Evolutionary conservation across 2,329 filamentous ascomycete species (phyloP).

Genomic region (Eutypella sp.): DNA sequence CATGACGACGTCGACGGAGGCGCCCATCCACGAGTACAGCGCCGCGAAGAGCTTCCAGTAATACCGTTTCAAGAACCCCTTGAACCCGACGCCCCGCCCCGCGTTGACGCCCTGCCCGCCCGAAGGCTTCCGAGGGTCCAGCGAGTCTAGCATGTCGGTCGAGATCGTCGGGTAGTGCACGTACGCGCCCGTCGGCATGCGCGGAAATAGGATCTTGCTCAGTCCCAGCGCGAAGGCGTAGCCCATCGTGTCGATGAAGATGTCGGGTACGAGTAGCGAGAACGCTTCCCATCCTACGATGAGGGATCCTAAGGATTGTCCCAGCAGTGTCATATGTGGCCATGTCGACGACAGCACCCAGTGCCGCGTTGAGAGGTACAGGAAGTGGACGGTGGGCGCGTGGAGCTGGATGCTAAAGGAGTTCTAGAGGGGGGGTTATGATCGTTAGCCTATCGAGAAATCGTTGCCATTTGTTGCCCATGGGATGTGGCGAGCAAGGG

Average conservation of each 20-base stretch:
- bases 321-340: constrained; percentile 86
- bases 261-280: constrained; percentile 82
- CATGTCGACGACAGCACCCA: constrained; percentile 84
- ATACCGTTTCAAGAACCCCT: constrained; percentile 65
- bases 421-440: constrained; percentile 42
- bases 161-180: constrained; percentile 98
- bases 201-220: constrained; percentile 73
- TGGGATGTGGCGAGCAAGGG: not conserved
- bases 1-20: constrained; percentile 88
- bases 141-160: constrained; percentile 89
- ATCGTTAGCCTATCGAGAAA: not conserved
- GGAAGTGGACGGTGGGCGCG: constrained; percentile 74
- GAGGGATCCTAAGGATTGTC: constrained; percentile 88
- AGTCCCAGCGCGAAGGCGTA: constrained; percentile 88
- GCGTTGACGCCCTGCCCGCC: constrained; percentile 74
- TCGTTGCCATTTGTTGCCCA: no score
- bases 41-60: constrained; percentile 87
- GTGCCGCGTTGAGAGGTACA: constrained; percentile 83
- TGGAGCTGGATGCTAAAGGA: constrained; percentile 92
- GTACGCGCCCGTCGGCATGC: constrained; percentile 82
- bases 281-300: constrained; percentile 90
- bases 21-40: constrained; percentile 77
- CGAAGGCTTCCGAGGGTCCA: constrained; percentile 56
- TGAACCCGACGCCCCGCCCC: constrained; percentile 68
- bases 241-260: constrained; percentile 97